A percentile compares a stretch with the other conserved stretches of the same genome.
Evolutionary conservation across 2,329 filamentous ascomycete genomes (phyloP).

Genomic region (Beauveria medogensis): DNA sequence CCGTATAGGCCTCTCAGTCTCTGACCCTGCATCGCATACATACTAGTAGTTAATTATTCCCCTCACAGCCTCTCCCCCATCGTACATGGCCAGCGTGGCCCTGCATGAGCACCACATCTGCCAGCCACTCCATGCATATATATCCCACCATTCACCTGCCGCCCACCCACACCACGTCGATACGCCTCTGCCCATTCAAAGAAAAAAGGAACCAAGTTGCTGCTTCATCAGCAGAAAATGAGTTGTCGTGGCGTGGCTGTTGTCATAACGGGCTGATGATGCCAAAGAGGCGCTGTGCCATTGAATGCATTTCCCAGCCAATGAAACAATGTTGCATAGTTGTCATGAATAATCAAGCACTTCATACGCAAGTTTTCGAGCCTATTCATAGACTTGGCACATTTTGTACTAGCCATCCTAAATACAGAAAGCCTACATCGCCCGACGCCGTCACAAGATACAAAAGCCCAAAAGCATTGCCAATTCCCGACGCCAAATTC

Average conservation of each 20-base stretch:
- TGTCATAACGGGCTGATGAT: too few relatives aligned
- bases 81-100: constrained; percentile 8
- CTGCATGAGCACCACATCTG: constrained; percentile 8
- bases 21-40: too few relatives aligned
- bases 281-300: too few relatives aligned
- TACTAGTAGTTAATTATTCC: neutral
- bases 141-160: neutral
- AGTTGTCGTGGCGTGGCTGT: too few relatives aligned
- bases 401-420: neutral
- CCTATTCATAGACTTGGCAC: neutral
- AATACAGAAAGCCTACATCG: neutral
- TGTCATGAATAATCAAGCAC: neutral
- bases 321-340: too few relatives aligned
- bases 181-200: neutral
- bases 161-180: neutral
- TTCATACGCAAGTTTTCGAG: neutral
- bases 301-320: too few relatives aligned
- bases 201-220: neutral
- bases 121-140: neutral
- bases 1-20: too few relatives aligned
- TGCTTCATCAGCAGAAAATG: neutral
- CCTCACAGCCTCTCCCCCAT: neutral
- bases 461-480: neutral
- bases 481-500: neutral
- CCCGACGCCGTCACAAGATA: neutral